Conservation (phyloP, 495 filamentous ascomycete genomes). For the Hypoxylon crocopeplum region DNA sequence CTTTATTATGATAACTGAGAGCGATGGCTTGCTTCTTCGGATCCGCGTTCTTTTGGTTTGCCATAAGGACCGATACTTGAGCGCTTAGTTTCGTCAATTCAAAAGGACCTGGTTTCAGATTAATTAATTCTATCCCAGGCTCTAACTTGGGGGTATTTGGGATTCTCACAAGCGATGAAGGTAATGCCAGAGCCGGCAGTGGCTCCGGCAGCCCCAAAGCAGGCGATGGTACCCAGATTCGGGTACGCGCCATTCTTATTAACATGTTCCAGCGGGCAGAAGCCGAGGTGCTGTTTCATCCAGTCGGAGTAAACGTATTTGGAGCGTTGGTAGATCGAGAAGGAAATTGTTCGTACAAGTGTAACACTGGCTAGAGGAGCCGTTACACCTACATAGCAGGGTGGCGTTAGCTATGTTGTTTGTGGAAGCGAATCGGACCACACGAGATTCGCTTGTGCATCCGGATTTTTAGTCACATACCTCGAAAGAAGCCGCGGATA, state of each 20-base stretch:
- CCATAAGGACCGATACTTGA: slow-evolving; percentile 86
- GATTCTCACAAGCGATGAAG: slow-evolving; percentile 79
- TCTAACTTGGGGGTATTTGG: background rate
- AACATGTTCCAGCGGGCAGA: slow-evolving; percentile 73
- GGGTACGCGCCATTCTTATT: slow-evolving; percentile 74
- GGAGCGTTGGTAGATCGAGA: slow-evolving; percentile 86
- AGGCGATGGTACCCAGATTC: slow-evolving; percentile 70
- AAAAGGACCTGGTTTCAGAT: slow-evolving; percentile 73
- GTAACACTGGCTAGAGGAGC: slow-evolving; percentile 89
- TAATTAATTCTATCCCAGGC: slow-evolving; percentile 7
- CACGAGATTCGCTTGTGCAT: slow-evolving; percentile 3
- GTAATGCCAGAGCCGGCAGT: slow-evolving; percentile 82
- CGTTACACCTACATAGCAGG: slow-evolving; percentile 63
- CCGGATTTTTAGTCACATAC: slow-evolving; percentile 47
- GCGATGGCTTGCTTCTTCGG: slow-evolving; percentile 63
- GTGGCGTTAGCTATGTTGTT: slow-evolving; percentile 37
- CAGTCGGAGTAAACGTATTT: slow-evolving; percentile 77
- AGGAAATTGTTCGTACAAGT: slow-evolving; percentile 87
- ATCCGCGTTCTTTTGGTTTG: slow-evolving; percentile 64
- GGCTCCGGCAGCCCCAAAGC: slow-evolving; percentile 79
- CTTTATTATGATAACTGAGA: slow-evolving; percentile 77
- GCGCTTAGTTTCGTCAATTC: slow-evolving; percentile 93
- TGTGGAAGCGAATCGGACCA: background rate
- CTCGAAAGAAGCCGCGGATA: slow-evolving; percentile 78
- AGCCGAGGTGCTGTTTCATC: slow-evolving; percentile 68